Percentiles rank a stretch among this genome's conserved stretches.
These are phyloP conservation scores for Trichosporon coremiiforme DNA, from an alignment of 1,284 basidiomycete species.

Conservation along the genomic window DNA sequence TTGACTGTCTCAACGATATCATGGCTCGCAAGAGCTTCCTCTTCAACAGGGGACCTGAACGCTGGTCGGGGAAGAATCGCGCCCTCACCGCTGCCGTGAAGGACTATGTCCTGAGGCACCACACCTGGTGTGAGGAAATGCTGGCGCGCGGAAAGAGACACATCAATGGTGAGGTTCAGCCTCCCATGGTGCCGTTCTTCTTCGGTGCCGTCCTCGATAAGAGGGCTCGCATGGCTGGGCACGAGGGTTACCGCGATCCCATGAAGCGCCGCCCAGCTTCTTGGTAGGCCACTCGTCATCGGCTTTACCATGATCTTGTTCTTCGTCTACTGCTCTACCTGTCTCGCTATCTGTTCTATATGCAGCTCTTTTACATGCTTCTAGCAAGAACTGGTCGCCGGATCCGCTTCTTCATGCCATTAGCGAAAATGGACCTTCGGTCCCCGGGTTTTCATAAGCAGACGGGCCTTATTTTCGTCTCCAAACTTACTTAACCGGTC, in stretches of 20 bases:
- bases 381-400: too few species aligned
- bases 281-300: neutral
- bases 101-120: neutral
- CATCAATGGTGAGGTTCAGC: neutral
- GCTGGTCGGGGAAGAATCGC: neutral
- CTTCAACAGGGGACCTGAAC: neutral
- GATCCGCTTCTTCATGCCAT: too few species aligned
- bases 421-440: too few species aligned
- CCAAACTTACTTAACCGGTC: too few species aligned
- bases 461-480: too few species aligned
- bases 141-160: neutral
- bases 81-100: neutral
- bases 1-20: conserved; percentile 9
- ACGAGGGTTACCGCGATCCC: neutral
- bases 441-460: too few species aligned
- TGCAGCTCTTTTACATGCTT: too few species aligned
- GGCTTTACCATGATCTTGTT: too few species aligned
- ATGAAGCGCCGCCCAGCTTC: neutral
- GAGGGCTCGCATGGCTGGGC: neutral
- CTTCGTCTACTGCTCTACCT: too few species aligned
- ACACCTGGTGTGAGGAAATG: conserved; percentile 1
- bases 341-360: too few species aligned
- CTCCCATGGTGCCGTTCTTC: neutral
- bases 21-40: neutral
- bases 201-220: neutral